Percentiles rank a stretch among this genome's conserved stretches.
Conservation (phyloP, 169 alveolate genomes). For the Cryptosporidium canis region DNA sequence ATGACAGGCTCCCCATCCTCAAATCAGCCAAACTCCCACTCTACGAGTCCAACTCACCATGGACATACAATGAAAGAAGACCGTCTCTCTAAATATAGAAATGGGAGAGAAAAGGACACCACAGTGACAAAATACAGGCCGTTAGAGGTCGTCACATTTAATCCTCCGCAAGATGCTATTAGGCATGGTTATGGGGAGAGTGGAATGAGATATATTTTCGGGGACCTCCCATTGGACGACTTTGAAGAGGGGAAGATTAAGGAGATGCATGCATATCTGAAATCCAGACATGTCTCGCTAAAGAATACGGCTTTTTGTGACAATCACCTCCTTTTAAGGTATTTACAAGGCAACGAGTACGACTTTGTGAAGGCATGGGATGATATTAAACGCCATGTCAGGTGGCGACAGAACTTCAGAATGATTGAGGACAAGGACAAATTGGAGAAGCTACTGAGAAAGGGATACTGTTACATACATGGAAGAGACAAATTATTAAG, state of each 20-base stretch:
- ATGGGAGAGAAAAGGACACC: slow-evolving; percentile 52
- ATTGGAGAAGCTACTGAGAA: slow-evolving; percentile 73
- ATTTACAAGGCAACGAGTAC: slow-evolving; percentile 80
- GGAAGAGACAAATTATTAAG: slow-evolving; percentile 78
- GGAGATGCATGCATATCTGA: slow-evolving; percentile 73
- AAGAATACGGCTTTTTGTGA: slow-evolving; percentile 76
- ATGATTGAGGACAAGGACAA: slow-evolving; percentile 71
- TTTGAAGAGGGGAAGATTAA: slow-evolving; percentile 73
- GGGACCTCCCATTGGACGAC: slow-evolving; percentile 76
- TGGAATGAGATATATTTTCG: slow-evolving; percentile 75
- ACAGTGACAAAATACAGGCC: slow-evolving; percentile 54
- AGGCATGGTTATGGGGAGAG: slow-evolving; percentile 47
- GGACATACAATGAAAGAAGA: slow-evolving; percentile 39
- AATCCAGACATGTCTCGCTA: slow-evolving; percentile 60
- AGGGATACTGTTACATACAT: slow-evolving; percentile 78
- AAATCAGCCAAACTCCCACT: slow-evolving; percentile 18
- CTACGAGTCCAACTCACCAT: slow-evolving; percentile 17
- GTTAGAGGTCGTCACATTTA: slow-evolving; percentile 23
- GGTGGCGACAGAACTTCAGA: slow-evolving; percentile 74
- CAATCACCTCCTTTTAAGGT: slow-evolving; percentile 74
- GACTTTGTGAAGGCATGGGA: slow-evolving; percentile 74
- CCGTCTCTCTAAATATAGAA: slow-evolving; percentile 46
- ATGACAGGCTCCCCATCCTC: slow-evolving; percentile 26
- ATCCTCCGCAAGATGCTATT: slow-evolving; percentile 67
- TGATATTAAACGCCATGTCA: slow-evolving; percentile 78